Conservation (phyloP, 176 grass and related monocot species). For the Rhynchospora tenuis region DNA sequence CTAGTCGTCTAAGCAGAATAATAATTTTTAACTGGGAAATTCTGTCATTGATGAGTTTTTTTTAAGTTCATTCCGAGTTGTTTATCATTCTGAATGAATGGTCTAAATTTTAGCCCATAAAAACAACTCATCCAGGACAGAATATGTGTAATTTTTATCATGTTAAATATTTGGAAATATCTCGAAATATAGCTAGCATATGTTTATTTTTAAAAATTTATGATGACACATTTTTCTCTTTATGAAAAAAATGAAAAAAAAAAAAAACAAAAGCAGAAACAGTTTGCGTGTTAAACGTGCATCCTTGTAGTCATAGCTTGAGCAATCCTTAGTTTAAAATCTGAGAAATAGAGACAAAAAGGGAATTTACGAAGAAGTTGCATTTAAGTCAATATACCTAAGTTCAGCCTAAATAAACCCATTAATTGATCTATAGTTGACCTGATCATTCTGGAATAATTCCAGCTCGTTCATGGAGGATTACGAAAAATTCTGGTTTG, state of each 20-base stretch:
- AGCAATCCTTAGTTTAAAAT: neutral
- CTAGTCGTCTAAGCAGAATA: no score
- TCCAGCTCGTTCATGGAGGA: neutral
- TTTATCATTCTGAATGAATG: no score
- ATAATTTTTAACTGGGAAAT: no score
- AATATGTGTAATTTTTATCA: no score
- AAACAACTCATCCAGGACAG: no score
- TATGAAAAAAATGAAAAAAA: neutral
- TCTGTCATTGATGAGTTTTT: no score
- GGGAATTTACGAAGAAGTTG: neutral
- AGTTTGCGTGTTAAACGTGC: neutral
- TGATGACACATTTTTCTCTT: neutral
- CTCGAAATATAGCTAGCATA: no score
- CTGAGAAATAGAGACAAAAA: neutral
- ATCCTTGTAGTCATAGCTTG: neutral
- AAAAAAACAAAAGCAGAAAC: neutral
- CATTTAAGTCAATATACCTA: neutral
- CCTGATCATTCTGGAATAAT: conserved; percentile 24
- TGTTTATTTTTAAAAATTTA: no score
- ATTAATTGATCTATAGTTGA: conserved; percentile 21
- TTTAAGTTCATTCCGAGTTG: no score
- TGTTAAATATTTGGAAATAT: no score
- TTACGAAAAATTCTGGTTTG: conserved; percentile 7
- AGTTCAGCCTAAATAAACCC: conserved; percentile 1
- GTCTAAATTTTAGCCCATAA: no score